Evolutionary conservation across 75 land plant genomes (phyloP), one percentile per base, ranked within the genome.

Genomic region (Cunninghamia lanceolata): DNA sequence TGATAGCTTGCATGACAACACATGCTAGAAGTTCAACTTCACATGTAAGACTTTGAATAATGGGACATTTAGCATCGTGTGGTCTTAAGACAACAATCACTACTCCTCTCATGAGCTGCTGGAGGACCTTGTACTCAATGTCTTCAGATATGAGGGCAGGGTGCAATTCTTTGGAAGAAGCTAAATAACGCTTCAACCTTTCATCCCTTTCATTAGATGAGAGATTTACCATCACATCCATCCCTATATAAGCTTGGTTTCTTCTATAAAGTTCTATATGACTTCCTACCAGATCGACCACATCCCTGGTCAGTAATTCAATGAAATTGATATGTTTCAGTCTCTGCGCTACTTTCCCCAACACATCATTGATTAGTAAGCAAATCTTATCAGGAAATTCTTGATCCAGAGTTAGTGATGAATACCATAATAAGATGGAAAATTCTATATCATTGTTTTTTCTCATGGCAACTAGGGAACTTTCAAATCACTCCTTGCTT

Each of bases 401-500:
- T 56, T 83, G 92, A 59, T 98, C 99, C 36, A 99, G 96, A 9
- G 96, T 95, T 42, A 98, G 88, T 14, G 94, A 92, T n/a, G 94
- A 89, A 86, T 95, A 98, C 99, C 99, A 98, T 82, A 96, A 87
- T n/a, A n/a, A n/a, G n/a, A n/a, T n/a, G n/a, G n/a, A n/a, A n/a
- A n/a, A n/a, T n/a, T n/a, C n/a, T n/a, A n/a, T n/a, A n/a, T n/a
- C n/a, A n/a, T n/a, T n/a, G n/a, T n/a, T n/a, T n/a, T n/a, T n/a
- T n/a, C n/a, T n/a, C n/a, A n/a, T n/a, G n/a, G n/a, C n/a, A n/a
- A n/a, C n/a, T n/a, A n/a, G n/a, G n/a, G n/a, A n/a, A n/a, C n/a
- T n/a, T n/a, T n/a, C n/a, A n/a, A n/a, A n/a, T n/a, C n/a, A n/a
- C n/a, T n/a, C n/a, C n/a, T n/a, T n/a, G n/a, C n/a, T n/a, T n/a